These are phyloP conservation scores for Podospora appendiculata DNA, from an alignment of 495 filamentous ascomycete genomes.

Conservation along the genomic window DNA sequence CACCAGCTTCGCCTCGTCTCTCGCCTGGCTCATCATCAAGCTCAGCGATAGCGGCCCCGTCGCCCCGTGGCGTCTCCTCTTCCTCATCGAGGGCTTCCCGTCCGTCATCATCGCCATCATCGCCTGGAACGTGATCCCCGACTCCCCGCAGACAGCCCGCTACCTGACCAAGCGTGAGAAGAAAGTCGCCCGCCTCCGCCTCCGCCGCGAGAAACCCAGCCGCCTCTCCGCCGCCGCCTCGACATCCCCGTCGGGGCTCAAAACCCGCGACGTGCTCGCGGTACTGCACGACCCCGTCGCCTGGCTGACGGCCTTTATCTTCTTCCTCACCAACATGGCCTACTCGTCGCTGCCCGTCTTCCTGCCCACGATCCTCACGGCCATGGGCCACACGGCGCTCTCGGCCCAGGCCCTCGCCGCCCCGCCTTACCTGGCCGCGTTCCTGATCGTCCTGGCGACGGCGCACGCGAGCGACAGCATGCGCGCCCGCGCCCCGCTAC, in stretches of 20 bases:
- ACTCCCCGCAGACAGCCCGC: constrained; percentile 55
- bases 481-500: constrained; percentile 54
- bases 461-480: constrained; percentile 61
- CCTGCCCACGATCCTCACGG: constrained; percentile 69
- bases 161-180: constrained; percentile 72
- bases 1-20: constrained; percentile 72
- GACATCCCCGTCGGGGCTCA: constrained; percentile 39
- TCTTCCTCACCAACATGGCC: constrained; percentile 52
- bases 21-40: constrained; percentile 76
- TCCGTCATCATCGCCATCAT: constrained; percentile 59
- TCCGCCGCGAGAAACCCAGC: constrained; percentile 23
- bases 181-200: constrained; percentile 60
- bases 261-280: constrained; percentile 25
- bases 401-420: constrained; percentile 71
- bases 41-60: constrained; percentile 48
- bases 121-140: constrained; percentile 68
- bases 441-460: constrained; percentile 61
- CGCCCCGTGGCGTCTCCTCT: constrained; percentile 75
- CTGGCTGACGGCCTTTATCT: constrained; percentile 58
- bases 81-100: constrained; percentile 81
- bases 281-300: constrained; percentile 53
- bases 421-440: constrained; percentile 71
- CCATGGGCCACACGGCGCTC: constrained; percentile 66
- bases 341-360: constrained; percentile 86
- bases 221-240: constrained; percentile 34